These are phyloP conservation scores for Fusarium buxicola DNA, from an alignment of 2,329 filamentous ascomycete species.

Conservation along the genomic window DNA sequence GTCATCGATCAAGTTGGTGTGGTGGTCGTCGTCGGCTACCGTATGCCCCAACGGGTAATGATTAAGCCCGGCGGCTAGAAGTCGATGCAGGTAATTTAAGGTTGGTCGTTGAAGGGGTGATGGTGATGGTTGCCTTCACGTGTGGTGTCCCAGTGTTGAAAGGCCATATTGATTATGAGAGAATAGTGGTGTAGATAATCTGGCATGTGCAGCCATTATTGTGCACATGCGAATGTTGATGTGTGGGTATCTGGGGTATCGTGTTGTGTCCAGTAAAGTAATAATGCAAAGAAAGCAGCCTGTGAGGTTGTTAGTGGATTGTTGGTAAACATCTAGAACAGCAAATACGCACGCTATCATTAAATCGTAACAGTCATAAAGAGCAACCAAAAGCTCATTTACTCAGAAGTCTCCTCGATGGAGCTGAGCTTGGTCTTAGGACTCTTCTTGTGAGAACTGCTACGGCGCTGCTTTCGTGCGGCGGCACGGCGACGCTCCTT, in stretches of 20 bases:
- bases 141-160: conserved; percentile 10
- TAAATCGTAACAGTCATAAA: conserved; percentile 46
- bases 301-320: conserved; percentile 36
- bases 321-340: background rate
- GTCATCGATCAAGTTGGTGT: conserved; percentile 33
- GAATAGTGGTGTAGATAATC: conserved; percentile 34
- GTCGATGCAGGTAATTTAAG: conserved; percentile 28
- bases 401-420: conserved; percentile 63
- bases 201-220: conserved; percentile 37
- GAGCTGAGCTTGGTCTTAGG: conserved; percentile 60
- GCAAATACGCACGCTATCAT: conserved; percentile 43
- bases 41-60: background rate
- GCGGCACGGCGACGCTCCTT: conserved; percentile 64
- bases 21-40: conserved; percentile 23
- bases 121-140: conserved; percentile 22
- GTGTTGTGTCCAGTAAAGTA: conserved; percentile 40
- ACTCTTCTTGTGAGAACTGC: conserved; percentile 60
- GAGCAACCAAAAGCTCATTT: conserved; percentile 37
- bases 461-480: conserved; percentile 53
- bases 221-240: conserved; percentile 39
- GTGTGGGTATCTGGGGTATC: conserved; percentile 42
- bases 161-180: conserved; percentile 29
- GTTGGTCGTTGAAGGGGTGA: conserved; percentile 16
- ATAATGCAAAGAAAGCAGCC: conserved; percentile 42
- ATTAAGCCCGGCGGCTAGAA: conserved; percentile 29